Conservation (phyloP, 2,329 filamentous ascomycete species). For the Herpotrichia juniperi region DNA sequence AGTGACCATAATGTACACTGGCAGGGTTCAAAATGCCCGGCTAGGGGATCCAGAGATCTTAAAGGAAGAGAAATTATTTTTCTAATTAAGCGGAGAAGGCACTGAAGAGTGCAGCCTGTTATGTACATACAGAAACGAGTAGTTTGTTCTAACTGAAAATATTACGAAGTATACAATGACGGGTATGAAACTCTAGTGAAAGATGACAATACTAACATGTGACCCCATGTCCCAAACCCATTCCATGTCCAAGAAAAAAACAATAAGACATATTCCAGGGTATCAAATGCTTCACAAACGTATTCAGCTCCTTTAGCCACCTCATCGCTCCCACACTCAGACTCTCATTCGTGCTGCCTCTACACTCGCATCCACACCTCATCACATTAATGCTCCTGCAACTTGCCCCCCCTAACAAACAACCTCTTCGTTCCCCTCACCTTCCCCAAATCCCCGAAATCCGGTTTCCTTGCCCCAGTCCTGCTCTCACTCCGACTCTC, state of each 20-base stretch:
- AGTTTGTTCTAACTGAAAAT: no score
- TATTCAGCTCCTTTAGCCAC: no score
- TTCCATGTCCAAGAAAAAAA: neutral
- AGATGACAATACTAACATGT: neutral
- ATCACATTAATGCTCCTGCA: neutral
- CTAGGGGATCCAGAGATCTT: no score
- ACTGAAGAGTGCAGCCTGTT: no score
- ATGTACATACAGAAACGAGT: no score
- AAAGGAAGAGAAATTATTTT: no score
- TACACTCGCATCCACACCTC: neutral
- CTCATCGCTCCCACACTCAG: no score
- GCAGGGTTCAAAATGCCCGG: no score
- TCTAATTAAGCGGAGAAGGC: no score
- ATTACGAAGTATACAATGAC: no score
- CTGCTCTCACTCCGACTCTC: slow-evolving; percentile 39
- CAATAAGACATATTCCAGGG: neutral
- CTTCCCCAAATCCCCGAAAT: slow-evolving; percentile 74
- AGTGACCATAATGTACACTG: no score
- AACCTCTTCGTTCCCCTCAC: slow-evolving; percentile 75
- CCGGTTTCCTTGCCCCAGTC: slow-evolving; percentile 25
- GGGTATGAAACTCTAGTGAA: slow-evolving; percentile 1
- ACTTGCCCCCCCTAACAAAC: slow-evolving; percentile 58
- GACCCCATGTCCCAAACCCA: neutral
- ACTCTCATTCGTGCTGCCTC: no score
- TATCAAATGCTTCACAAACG: slow-evolving; percentile 1